Evolutionary conservation across 1,284 basidiomycete genomes (phyloP).

Genomic region (Stygiomarasmius scandens): DNA sequence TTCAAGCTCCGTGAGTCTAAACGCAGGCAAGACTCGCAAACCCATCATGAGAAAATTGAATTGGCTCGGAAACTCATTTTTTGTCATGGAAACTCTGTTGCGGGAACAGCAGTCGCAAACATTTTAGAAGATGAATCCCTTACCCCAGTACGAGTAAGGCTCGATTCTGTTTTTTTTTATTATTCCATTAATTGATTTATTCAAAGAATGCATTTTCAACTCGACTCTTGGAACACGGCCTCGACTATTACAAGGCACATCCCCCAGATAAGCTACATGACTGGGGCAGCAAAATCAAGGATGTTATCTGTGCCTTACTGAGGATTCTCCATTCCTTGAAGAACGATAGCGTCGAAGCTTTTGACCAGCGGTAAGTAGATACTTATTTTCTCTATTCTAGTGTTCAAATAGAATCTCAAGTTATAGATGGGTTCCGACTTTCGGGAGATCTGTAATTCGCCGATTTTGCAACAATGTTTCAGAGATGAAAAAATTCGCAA

Average conservation of each 20-base stretch:
- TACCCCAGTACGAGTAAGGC: background rate
- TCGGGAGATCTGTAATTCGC: slow-evolving; percentile 22
- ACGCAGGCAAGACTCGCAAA: slow-evolving; percentile 15
- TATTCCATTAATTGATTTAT: background rate
- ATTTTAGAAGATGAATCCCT: slow-evolving; percentile 16
- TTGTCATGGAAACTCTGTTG: slow-evolving; percentile 13
- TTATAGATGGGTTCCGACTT: slow-evolving; percentile 16
- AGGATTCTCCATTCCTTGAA: background rate
- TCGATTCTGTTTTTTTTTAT: background rate
- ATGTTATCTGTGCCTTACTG: background rate
- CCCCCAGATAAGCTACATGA: slow-evolving; percentile 20
- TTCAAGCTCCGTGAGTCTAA: slow-evolving; percentile 1
- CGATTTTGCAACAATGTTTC: slow-evolving; percentile 23
- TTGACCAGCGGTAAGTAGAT: slow-evolving; percentile 25
- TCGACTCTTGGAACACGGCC: slow-evolving; percentile 7
- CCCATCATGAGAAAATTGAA: background rate
- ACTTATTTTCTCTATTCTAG: background rate
- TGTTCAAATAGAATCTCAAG: background rate
- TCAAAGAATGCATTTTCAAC: slow-evolving; percentile 26
- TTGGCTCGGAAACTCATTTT: slow-evolving; percentile 18
- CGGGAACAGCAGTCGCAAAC: slow-evolving; percentile 6
- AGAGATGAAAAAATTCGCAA: slow-evolving; percentile 25
- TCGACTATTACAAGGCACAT: slow-evolving; percentile 22
- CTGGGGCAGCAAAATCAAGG: background rate
- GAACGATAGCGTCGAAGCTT: background rate